Evolutionary conservation across 116 monocot genomes (phyloP), one percentile per base, ranked within the genome.

Genomic region (Papilionanthe hybrid): DNA sequence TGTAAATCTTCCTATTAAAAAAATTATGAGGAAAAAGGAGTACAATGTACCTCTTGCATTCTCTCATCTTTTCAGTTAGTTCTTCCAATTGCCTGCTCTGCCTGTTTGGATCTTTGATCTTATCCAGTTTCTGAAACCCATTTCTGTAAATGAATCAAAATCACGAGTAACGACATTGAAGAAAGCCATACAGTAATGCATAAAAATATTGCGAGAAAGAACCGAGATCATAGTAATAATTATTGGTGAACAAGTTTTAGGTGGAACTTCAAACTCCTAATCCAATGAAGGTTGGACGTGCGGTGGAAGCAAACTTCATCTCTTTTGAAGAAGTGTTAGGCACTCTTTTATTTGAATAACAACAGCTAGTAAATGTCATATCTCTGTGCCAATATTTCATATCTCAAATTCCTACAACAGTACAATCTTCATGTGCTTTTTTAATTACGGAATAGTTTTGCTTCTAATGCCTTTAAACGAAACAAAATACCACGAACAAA

Each of bases 41-140:
- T 20, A 50, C 23, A 20, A 27, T 28, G 19, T 83, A 95, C 95
- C 90, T 89, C 80, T 95, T 95, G 79, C 95, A 95, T 77, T 95
- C 95, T 74, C 89, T 79, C 95, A 95, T 92, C 81, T 92, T 95
- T 22, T 83, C 95, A 3, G 95, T 95, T 20, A 95, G 90, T 75
- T 95, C 95, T 67, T 95, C 92, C 75, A 95, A 77, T 72, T 95
- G 95, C 80, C 92, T 85, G 78, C 87, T 92, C 78, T 83, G 88
- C 53, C 92, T 79, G 45, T 73, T 90, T 4, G 87, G 72, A 25
- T 92, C 95, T 77, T 92, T 95, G 79, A 92, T 89, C 78, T 92
- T 95, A 37, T 92, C 89, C 87, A 92, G 77, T 76, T 95, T 92
- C 79, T 95, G 92, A 78, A 95, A 95, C 58, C 92, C 95, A 92